A percentile compares a stretch with the other conserved stretches of the same genome.
phyloP scores from a whole-genome alignment of 352 stramenopile species.

The Hyaloperonospora brassicae region DNA sequence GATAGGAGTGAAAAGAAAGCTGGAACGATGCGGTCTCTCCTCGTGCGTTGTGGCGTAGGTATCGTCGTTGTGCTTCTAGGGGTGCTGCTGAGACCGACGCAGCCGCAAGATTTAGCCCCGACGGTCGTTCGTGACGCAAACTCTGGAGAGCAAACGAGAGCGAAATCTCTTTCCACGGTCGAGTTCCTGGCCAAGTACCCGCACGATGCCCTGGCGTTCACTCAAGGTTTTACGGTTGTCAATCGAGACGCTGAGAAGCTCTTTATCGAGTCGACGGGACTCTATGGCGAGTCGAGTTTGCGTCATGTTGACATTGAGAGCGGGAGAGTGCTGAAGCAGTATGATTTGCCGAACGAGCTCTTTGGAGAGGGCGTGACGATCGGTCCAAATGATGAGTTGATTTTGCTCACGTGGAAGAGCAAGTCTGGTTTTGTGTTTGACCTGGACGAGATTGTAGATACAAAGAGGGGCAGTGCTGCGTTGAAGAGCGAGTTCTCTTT shows the following conservation, averaged over 20 bases:
- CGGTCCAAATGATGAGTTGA: conserved; percentile 52
- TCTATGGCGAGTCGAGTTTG: conserved; percentile 84
- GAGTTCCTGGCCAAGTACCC: conserved; percentile 61
- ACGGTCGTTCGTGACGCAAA: conserved; percentile 8
- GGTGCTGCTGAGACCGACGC: conserved; percentile 14
- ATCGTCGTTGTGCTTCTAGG: conserved; percentile 23
- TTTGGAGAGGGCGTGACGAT: conserved; percentile 91
- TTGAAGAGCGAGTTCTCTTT: conserved; percentile 68
- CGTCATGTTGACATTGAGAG: conserved; percentile 82
- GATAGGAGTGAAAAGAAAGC: conserved; percentile 5
- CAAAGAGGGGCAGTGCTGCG: conserved; percentile 14
- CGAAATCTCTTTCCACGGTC: conserved; percentile 30
- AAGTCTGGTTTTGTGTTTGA: conserved; percentile 86
- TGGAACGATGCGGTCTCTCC: conserved; percentile 23
- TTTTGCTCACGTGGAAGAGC: conserved; percentile 90
- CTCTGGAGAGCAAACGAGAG: conserved; percentile 10
- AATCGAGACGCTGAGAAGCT: conserved; percentile 47
- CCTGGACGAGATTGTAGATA: conserved; percentile 27
- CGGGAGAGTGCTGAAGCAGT: conserved; percentile 63
- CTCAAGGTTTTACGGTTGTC: conserved; percentile 67
- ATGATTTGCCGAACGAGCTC: conserved; percentile 43
- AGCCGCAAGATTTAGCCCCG: conserved; percentile 3
- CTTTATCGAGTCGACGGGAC: conserved; percentile 90
- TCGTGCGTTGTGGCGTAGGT: conserved; percentile 28
- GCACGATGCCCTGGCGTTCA: conserved; percentile 82